These are phyloP conservation scores for Epichloe bromicola DNA, from an alignment of 2,329 filamentous ascomycete species.

Conservation along the genomic window DNA sequence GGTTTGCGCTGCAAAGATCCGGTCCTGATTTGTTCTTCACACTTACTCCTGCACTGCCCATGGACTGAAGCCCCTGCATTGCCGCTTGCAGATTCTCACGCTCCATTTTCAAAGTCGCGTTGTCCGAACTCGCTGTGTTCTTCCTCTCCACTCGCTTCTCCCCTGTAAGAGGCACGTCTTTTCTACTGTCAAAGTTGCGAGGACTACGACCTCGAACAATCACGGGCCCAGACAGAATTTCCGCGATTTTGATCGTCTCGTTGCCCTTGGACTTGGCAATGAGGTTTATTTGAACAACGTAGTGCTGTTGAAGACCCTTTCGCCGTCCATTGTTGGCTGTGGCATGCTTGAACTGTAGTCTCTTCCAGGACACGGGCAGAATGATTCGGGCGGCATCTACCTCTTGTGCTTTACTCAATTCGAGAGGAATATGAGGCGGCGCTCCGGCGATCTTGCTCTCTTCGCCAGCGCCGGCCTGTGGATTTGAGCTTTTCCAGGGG, in stretches of 20 bases:
- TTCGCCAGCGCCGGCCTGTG: conserved; percentile 34
- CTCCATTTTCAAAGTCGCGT: conserved; percentile 20
- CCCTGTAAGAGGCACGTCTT: conserved; percentile 63
- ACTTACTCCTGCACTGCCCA: conserved; percentile 23
- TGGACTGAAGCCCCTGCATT: conserved; percentile 19
- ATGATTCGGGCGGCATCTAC: conserved; percentile 68
- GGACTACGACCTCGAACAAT: conserved; percentile 89
- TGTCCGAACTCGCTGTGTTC: conserved; percentile 25
- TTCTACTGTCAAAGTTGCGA: conserved; percentile 83
- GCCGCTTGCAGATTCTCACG: conserved; percentile 18
- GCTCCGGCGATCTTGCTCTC: conserved; percentile 35
- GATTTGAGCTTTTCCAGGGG: conserved; percentile 74
- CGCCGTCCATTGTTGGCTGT: conserved; percentile 91
- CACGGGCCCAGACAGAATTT: conserved; percentile 83
- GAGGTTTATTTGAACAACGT: conserved; percentile 75
- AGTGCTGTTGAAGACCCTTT: conserved; percentile 92
- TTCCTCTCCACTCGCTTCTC: conserved; percentile 36
- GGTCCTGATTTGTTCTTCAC: neutral
- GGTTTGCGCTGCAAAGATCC: neutral
- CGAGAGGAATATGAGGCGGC: conserved; percentile 42
- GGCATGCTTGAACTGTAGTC: conserved; percentile 88
- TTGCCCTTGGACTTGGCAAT: conserved; percentile 58
- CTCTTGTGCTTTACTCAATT: conserved; percentile 46
- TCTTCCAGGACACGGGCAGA: conserved; percentile 83
- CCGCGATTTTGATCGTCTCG: conserved; percentile 62